Conservation (phyloP, 305 asterid species). For the Nicotiana rustica region DNA sequence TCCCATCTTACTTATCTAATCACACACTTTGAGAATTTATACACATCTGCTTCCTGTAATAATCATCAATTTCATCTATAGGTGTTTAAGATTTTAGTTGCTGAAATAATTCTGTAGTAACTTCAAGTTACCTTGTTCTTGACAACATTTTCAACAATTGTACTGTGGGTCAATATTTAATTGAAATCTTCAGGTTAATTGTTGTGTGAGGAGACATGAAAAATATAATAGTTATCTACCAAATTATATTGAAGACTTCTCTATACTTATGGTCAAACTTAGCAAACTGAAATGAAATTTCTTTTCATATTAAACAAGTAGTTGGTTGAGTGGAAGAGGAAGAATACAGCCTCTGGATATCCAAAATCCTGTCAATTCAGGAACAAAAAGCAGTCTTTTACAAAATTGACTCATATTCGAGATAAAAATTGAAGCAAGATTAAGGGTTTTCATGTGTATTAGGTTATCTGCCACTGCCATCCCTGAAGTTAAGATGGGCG, state of each 20-base stretch:
- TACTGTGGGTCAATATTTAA: background rate
- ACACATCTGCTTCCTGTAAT: constrained; percentile 2
- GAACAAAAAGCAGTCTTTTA: background rate
- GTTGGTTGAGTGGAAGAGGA: constrained; percentile 16
- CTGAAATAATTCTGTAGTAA: constrained; percentile 8
- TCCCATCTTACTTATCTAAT: constrained; percentile 11
- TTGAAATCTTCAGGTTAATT: constrained; percentile 13
- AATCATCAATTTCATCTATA: background rate
- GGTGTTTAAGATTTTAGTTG: background rate
- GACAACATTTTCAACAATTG: background rate
- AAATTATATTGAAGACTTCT: background rate
- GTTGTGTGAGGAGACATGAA: background rate
- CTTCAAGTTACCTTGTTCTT: constrained; percentile 12
- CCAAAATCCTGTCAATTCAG: constrained; percentile 7
- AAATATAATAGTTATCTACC: background rate
- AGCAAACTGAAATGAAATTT: background rate
- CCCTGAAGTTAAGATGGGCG: background rate
- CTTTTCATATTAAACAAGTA: background rate
- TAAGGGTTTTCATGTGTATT: background rate
- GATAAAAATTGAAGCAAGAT: background rate
- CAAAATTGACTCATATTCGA: background rate
- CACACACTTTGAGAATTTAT: background rate
- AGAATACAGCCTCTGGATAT: background rate
- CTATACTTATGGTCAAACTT: background rate
- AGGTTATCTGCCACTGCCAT: background rate